Conservation (phyloP, 352 stramenopile species). For the Pythium brachiatum region DNA sequence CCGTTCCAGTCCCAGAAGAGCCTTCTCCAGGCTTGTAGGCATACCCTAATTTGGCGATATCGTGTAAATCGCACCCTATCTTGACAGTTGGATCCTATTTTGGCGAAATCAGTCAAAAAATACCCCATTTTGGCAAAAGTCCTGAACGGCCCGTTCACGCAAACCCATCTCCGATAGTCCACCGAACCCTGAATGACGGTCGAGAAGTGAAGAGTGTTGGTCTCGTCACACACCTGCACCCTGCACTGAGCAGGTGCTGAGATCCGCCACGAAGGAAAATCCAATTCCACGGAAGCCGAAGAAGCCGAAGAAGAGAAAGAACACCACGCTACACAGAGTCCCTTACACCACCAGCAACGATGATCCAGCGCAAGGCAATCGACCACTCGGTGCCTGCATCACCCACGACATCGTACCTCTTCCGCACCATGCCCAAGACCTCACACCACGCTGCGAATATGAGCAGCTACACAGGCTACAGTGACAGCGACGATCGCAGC, state of each 20-base stretch:
- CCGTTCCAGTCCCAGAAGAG: too few relatives aligned
- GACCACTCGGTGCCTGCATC: background rate
- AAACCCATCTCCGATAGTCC: background rate
- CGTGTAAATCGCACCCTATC: too few relatives aligned
- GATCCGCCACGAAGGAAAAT: background rate
- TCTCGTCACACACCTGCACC: background rate
- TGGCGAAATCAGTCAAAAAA: too few relatives aligned
- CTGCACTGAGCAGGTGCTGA: background rate
- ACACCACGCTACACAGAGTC: background rate
- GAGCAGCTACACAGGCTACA: background rate
- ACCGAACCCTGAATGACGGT: background rate
- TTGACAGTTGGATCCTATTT: too few relatives aligned
- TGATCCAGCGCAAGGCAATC: background rate
- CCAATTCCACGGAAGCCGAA: background rate
- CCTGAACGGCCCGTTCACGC: too few relatives aligned
- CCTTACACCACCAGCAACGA: too few relatives aligned
- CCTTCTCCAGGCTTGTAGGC: too few relatives aligned
- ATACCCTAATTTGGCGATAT: too few relatives aligned
- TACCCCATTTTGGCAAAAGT: too few relatives aligned
- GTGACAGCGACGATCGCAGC: background rate
- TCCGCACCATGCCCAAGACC: background rate
- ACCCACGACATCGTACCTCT: background rate
- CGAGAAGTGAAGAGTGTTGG: background rate
- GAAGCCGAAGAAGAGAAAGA: background rate
- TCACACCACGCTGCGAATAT: background rate